These are phyloP conservation scores for Petrea volubilis DNA, from an alignment of 257 asterid species.

Conservation along the genomic window DNA sequence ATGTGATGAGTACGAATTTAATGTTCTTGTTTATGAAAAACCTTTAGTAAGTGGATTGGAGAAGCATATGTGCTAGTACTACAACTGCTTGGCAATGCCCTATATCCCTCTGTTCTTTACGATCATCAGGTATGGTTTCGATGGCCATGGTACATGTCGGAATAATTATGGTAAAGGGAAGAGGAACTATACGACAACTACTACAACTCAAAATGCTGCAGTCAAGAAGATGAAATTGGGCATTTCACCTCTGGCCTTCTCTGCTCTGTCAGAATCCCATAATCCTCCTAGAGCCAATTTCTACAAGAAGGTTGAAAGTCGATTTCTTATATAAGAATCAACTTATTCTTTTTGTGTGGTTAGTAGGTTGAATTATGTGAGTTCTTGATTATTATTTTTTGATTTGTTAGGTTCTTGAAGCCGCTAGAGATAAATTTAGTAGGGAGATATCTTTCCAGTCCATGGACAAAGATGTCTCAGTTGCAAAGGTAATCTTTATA, in stretches of 20 bases:
- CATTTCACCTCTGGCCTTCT: slow-evolving; percentile 69
- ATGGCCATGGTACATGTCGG: slow-evolving; percentile 63
- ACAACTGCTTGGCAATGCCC: slow-evolving; percentile 55
- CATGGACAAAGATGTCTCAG: slow-evolving; percentile 85
- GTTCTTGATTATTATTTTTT: slow-evolving; percentile 19
- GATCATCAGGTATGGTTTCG: slow-evolving; percentile 73
- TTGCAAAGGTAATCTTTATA: slow-evolving; percentile 65
- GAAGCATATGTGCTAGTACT: slow-evolving; percentile 38
- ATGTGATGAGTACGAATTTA: slow-evolving; percentile 15
- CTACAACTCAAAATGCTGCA: slow-evolving; percentile 43
- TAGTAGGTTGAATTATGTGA: slow-evolving; percentile 16
- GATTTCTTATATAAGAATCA: neutral
- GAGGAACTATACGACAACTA: slow-evolving; percentile 36
- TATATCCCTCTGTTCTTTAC: slow-evolving; percentile 60
- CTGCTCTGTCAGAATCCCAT: slow-evolving; percentile 51
- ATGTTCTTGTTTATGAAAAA: slow-evolving; percentile 30
- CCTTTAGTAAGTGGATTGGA: slow-evolving; percentile 42
- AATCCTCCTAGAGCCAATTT: slow-evolving; percentile 52
- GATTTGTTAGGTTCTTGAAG: slow-evolving; percentile 59
- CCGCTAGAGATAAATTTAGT: slow-evolving; percentile 74
- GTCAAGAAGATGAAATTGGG: slow-evolving; percentile 55
- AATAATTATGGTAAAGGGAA: slow-evolving; percentile 52
- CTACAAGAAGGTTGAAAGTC: slow-evolving; percentile 70
- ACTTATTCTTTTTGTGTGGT: neutral
- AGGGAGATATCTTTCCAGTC: slow-evolving; percentile 80